Base-by-base conservation (phyloP, 495 filamentous ascomycete species). In the Trichodelitschia bisporula region DNA sequence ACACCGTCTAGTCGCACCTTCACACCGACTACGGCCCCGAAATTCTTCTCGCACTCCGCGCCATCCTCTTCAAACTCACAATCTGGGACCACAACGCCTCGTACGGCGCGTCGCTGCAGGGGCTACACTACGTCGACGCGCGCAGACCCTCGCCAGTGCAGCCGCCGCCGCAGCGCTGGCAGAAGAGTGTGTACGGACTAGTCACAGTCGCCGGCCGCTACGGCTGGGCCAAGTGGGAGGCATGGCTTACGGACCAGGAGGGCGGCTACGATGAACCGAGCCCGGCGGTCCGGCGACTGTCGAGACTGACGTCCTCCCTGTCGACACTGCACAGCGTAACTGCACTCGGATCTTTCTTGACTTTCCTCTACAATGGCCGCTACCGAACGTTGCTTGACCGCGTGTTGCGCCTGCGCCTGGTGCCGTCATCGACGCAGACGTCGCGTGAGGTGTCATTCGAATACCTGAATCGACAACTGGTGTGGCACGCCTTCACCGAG, bases 401-500 rank as follows among this genome's bases (percentile, higher is more conserved):
- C 29, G 46, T 86, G 28, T 58, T 97, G 23, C 65, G 77, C 31
- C 73, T 97, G 46, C 73, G 86, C 15, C 67, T 97, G 13, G 69
- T 77, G 1, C 72, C 89, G 15, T 72, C 73, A 11, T 77, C 72
- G 11, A 73, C 62, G 40, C 75, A 89, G 40, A 70, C 86, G 26
- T 72, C 62, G 43, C 69, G 84, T 5, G 77, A 95, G 50, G 82
- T 97, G 11, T 83, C 74, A 0, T 93, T 97, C 45, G 86, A 97
- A 52, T 97, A 93, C 47, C 64, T 97, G 26, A 97, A 97, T 46
- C 72, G 86, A 10, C 86, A 97, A 50, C 64, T 97, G 4, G 86
- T 97, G 25, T 97, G 86, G 86, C 86, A 97, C 47, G 86, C 86
- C 12, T 93, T 97, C 42, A 97, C 86, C 15, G 86, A 97, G 47